Evolutionary conservation across 2,329 filamentous ascomycete genomes (phyloP), one percentile per base, ranked within the genome.

Genomic region (Colletotrichum sp.): DNA sequence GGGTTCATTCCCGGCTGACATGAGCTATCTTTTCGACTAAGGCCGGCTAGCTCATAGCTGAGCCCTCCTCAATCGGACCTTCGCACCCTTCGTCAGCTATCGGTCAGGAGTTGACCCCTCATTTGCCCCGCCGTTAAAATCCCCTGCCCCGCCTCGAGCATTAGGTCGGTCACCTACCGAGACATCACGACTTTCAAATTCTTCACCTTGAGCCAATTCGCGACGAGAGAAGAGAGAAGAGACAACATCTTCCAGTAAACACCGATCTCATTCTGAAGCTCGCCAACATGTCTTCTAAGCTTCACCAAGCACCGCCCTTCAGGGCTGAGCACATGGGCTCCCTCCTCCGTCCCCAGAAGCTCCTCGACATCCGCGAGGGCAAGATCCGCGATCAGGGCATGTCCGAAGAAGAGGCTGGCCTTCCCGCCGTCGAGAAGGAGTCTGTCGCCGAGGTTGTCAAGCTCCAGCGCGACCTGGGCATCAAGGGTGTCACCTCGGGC

Each of bases 261-360:
- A 6, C 0, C 13, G 2, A 0, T 32, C 15, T 24, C 12, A 2
- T 15, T 3, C 5, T 30, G 4, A 15, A 36, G 4, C n/a, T 15
- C 8, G 9, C 12, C 15, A 24, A 24, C 24, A 76, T 76, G 75
- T 52, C 75, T 26, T 66, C 66, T 12, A 71, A 67, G 78, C 71
- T 71, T 39, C 71, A 75, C 34, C 52, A 75, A 2, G 75, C 81
- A 16, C 86, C 86, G 24, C 94, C 94, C 36, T 95, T 95, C 88
- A 90, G 94, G 80, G 94, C 94, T 66, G 94, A 95, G 88, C 94
- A 95, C 80, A 88, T 95, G 80, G 94, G 94, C 79, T 95, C 93
- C 16, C 88, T 95, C 36, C 90, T 95, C 59, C 92, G 94, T n/a
- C 93, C 94, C 8, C 86, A 93, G 76, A 71, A 69, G 66, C 75